Percentiles rank a stretch among this genome's conserved stretches.
These are phyloP conservation scores for Moesziomyces parantarcticus DNA, from an alignment of 1,284 basidiomycete species.

Conservation along the genomic window DNA sequence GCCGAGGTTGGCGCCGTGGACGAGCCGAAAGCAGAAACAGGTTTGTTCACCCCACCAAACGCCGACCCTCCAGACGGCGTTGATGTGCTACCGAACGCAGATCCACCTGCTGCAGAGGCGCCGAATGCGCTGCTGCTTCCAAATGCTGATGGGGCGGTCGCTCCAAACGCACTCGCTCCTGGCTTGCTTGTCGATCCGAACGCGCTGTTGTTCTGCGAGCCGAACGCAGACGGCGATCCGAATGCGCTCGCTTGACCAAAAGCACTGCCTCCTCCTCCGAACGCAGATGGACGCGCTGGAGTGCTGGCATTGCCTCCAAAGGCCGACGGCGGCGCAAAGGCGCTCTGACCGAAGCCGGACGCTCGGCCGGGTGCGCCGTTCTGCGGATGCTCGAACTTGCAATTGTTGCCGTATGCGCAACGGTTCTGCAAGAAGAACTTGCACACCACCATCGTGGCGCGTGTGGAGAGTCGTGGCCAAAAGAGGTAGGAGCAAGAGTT, in stretches of 20 bases:
- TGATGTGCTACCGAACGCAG: constrained; percentile 21
- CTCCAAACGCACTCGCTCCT: constrained; percentile 26
- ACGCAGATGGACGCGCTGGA: constrained; percentile 7
- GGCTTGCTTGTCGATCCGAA: constrained; percentile 13
- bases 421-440: constrained; percentile 51
- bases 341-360: constrained; percentile 39
- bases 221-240: constrained; percentile 39
- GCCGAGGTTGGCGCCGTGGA: background rate
- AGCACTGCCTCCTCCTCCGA: constrained; percentile 16
- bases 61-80: constrained; percentile 12
- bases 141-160: constrained; percentile 13
- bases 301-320: constrained; percentile 15
- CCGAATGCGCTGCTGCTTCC: constrained; percentile 20
- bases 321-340: constrained; percentile 36
- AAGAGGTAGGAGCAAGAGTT: too few relatives aligned
- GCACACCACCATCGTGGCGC: constrained; percentile 42
- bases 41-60: constrained; percentile 12
- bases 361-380: constrained; percentile 17
- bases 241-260: constrained; percentile 42
- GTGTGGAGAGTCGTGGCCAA: too few relatives aligned
- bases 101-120: constrained; percentile 9
- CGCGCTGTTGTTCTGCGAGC: constrained; percentile 4
- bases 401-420: constrained; percentile 54
- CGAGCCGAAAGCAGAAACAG: constrained; percentile 20
- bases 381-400: constrained; percentile 52